These are phyloP conservation scores for Tetrapisispora nanseiensis DNA, from an alignment of 805 yeast species.

Conservation along the genomic window DNA sequence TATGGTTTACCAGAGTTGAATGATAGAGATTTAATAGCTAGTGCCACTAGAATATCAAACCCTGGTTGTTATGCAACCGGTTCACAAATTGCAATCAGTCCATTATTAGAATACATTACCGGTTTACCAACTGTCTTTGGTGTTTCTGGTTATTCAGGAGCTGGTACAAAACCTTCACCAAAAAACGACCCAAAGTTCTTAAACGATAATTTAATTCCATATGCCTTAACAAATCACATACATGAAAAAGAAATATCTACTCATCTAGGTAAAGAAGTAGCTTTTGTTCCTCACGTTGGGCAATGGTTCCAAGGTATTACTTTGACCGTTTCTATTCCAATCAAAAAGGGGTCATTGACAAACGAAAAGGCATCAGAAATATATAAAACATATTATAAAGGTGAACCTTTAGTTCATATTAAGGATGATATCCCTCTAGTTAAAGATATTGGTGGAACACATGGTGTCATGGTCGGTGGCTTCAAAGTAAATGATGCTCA, in stretches of 20 bases:
- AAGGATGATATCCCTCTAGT: conserved; percentile 92
- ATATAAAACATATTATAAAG: conserved; percentile 80
- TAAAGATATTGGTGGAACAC: conserved; percentile 83
- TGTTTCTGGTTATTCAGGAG: conserved; percentile 97
- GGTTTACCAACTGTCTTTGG: conserved; percentile 87
- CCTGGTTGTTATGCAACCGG: conserved; percentile 99
- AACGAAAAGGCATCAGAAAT: conserved; percentile 65
- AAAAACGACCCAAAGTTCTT: conserved; percentile 76
- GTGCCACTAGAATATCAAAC: conserved; percentile 77
- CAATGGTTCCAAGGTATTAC: conserved; percentile 99
- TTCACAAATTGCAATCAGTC: conserved; percentile 87
- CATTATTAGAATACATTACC: conserved; percentile 55
- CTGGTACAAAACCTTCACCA: conserved; percentile 97
- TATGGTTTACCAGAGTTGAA: conserved; percentile 94
- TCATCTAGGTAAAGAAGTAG: conserved; percentile 68
- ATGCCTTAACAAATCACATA: conserved; percentile 90
- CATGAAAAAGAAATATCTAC: conserved; percentile 89
- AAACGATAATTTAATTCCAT: conserved; percentile 81
- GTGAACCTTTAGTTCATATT: conserved; percentile 75
- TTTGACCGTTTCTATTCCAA: conserved; percentile 83
- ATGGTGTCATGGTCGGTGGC: conserved; percentile 91
- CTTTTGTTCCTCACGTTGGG: conserved; percentile 95
- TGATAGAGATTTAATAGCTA: conserved; percentile 53
- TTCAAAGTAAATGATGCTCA: conserved; percentile 85
- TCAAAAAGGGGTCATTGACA: conserved; percentile 55